Evolutionary conservation across 2,329 filamentous ascomycete genomes (phyloP).

Genomic region (Ophiocordyceps camponoti-floridani): DNA sequence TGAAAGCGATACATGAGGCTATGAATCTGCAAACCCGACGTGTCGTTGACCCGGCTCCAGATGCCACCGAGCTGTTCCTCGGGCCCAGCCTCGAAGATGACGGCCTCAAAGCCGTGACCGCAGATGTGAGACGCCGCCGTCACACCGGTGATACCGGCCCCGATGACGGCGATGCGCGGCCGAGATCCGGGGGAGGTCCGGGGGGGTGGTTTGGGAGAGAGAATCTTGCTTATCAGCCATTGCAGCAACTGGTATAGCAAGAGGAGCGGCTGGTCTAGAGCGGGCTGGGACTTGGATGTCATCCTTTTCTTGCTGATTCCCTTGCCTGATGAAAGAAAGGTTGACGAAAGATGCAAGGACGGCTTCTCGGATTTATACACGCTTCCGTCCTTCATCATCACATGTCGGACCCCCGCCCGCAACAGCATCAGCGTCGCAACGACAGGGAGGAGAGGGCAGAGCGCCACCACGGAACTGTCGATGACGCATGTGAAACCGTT

Average conservation of each 20-base stretch:
- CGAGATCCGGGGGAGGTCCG: constrained; percentile 27
- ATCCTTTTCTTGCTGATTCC: neutral
- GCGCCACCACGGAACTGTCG: neutral
- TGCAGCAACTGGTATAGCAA: constrained; percentile 49
- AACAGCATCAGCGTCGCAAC: neutral
- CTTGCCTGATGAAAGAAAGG: neutral
- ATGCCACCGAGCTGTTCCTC: constrained; percentile 57
- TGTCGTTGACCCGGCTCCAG: constrained; percentile 70
- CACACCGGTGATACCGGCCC: constrained; percentile 55
- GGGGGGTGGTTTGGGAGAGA: constrained; percentile 52
- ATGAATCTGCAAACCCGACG: constrained; percentile 68
- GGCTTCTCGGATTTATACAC: neutral
- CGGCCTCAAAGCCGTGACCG: constrained; percentile 70
- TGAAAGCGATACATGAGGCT: constrained; percentile 80
- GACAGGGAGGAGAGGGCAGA: neutral
- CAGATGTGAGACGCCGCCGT: constrained; percentile 69
- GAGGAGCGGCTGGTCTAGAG: constrained; percentile 34
- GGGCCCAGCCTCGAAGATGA: constrained; percentile 56
- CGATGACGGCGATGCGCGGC: constrained; percentile 52
- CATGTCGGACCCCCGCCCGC: neutral
- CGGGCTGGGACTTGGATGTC: constrained; percentile 9
- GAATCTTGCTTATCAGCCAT: constrained; percentile 41
- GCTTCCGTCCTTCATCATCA: neutral
- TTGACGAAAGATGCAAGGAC: neutral
- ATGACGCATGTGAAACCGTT: neutral